Base-by-base conservation (phyloP, 371 early-diverging fungal species). In the Coemansia sp. region DNA sequence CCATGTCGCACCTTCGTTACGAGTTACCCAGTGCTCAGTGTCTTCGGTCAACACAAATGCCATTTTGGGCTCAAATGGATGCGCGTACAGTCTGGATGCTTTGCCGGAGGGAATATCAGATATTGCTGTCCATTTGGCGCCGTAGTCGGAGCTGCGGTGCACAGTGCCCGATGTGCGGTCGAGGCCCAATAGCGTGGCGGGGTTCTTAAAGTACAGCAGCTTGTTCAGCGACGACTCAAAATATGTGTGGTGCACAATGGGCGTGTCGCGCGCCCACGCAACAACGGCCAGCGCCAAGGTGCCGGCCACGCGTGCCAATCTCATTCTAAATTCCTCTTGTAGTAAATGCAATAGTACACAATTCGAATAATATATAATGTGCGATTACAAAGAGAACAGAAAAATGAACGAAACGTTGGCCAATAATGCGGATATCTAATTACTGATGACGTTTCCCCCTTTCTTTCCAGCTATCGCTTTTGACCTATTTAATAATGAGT, bases 1-100 rank as follows among this genome's bases (percentile, higher is more conserved):
- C 82, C 82, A 82, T 22, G 67, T 60, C 14, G 14, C 50, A 50
- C 82, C 82, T 59, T 67, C 64, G 71, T 82, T 79, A 2, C 27
- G 67, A 3, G 82, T 79, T 24, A 76, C 24, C 71, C 76, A 82
- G 29, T 81, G 82, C 55, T 61, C 69, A 11, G 61, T 69, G 26
- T 31, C 65, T 16, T 40, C 61, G 0, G 78, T 69, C 56, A 81
- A 26, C 6, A 68, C 72, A 26, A 72, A 72, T 0, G 74, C 74
- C 11, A 69, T 57, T 21, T 68, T 37, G 8, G 63, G 63, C 62
- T 79, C 81, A 22, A 66, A 72, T 29, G 82, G 82, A 58, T 82
- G 82, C 18, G 64, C 67, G 18, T 70, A 69, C 45, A 81, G 40
- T 1, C 67, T 64, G 8, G 66, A 26, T 16, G 67, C 74, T 29